A percentile compares a stretch with the other conserved stretches of the same genome.
These are phyloP conservation scores for Pleurotus giganteus DNA, from an alignment of 768 basidiomycete species.

Conservation along the genomic window DNA sequence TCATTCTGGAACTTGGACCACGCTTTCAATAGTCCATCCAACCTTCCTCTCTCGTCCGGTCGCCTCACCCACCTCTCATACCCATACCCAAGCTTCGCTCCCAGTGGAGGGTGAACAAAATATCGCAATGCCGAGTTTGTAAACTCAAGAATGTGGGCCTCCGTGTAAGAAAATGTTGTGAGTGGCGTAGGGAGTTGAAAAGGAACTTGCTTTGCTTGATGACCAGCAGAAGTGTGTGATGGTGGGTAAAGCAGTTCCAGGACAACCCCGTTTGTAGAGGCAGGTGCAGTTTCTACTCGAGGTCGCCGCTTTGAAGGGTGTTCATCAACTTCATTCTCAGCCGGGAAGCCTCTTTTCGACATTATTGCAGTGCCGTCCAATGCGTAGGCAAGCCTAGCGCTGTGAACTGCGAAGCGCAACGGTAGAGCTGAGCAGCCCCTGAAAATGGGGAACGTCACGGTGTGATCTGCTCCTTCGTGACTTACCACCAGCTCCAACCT, in stretches of 20 bases:
- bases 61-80: conserved; percentile 73
- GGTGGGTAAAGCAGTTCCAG: conserved; percentile 16
- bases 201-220: conserved; percentile 27
- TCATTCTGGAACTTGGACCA: conserved; percentile 30
- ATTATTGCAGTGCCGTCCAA: no score
- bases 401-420: no score
- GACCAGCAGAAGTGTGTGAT: conserved; percentile 14
- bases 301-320: no score
- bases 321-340: no score
- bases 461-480: no score
- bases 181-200: conserved; percentile 74
- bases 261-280: no score
- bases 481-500: no score
- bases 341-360: no score
- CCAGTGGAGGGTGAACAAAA: conserved; percentile 62
- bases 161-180: conserved; percentile 70
- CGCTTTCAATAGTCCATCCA: conserved; percentile 68
- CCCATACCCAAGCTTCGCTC: conserved; percentile 65
- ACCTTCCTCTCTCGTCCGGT: conserved; percentile 61
- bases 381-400: no score
- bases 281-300: no score
- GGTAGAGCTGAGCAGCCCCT: no score
- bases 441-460: no score
- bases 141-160: conserved; percentile 56
- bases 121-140: conserved; percentile 69